Evolutionary conservation across 495 filamentous ascomycete species (phyloP), one percentile per base, ranked within the genome.

Genomic region (Penicillium simplicissimum): DNA sequence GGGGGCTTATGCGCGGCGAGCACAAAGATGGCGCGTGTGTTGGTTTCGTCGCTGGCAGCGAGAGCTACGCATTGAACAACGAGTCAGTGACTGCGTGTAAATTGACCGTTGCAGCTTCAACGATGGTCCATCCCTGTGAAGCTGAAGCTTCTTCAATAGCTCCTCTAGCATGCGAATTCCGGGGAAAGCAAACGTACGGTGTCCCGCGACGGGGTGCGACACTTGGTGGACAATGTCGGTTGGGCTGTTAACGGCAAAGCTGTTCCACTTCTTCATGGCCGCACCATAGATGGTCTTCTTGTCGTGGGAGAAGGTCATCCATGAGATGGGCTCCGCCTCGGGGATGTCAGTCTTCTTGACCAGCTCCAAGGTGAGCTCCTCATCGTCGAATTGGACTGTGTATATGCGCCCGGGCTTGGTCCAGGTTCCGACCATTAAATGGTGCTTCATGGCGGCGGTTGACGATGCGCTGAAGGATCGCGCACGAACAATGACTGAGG

Each of bases 241-340:
- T n/a, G 90, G 88, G 69, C 83, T 87, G 67, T 87, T 82, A 60
- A 95, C 89, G 42, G 84, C 77, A 69, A 90, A 91, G 73, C 88
- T 91, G 57, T 88, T 88, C 89, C 89, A 95, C 74, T 90, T 91
- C 78, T 95, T 95, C 90, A 93, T 92, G 60, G 89, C 87, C 6
- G 90, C 87, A 65, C 91, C 91, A 74, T 93, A 95, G 63, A 95
- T 88, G 72, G 90, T 87, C 74, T 91, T 92, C 73, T 87, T 89
- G 58, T 83, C 78, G 71, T 95, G 90, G 82, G 91, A 88, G 67
- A 93, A 92, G 42, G 89, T 88, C 87, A 95, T 92, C 91, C 91
- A 95, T 65, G 90, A 93, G 67, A 95, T 93, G 4, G 91, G 88
- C 76, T 95, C 90, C 49, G 91, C 87, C 40, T 89, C 76, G 9